phyloP scores from a whole-genome alignment of 805 yeast genomes.

The Wickerhamiella galacta region DNA sequence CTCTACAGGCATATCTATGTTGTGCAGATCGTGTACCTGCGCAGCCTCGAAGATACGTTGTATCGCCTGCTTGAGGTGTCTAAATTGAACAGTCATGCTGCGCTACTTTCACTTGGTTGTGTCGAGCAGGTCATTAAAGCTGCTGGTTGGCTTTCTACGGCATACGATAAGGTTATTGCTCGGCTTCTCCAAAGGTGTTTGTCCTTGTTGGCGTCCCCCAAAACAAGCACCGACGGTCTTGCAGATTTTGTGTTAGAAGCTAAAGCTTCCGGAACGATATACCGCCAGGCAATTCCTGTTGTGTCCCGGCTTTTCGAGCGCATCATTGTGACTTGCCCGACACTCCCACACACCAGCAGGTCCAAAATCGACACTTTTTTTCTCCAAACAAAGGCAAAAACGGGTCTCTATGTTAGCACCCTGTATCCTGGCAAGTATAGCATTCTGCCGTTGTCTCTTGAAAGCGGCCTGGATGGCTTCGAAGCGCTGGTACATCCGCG shows the following conservation, averaged over 20 bases:
- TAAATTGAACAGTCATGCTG: no score
- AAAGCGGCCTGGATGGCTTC: slow-evolving; percentile 6
- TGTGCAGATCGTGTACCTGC: no score
- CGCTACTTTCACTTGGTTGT: no score
- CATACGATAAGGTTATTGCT: no score
- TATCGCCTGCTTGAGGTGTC: no score
- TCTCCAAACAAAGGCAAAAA: slow-evolving; percentile 19
- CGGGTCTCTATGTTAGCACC: slow-evolving; percentile 36
- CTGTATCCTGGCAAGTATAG: slow-evolving; percentile 55
- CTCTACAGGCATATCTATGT: no score
- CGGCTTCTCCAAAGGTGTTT: no score
- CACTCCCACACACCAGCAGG: slow-evolving; percentile 46
- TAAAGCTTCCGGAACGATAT: slow-evolving; percentile 4
- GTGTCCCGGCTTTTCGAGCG: slow-evolving; percentile 33
- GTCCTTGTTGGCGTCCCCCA: slow-evolving; percentile 25
- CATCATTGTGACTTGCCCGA: slow-evolving; percentile 30
- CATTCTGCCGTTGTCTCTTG: slow-evolving; percentile 52
- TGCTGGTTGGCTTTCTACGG: no score
- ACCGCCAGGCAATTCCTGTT: not conserved
- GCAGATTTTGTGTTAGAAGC: slow-evolving; percentile 11
- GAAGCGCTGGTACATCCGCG: slow-evolving; percentile 16
- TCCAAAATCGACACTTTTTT: slow-evolving; percentile 34
- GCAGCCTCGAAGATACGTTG: no score
- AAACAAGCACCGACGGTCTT: slow-evolving; percentile 22
- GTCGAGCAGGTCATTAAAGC: no score